These are phyloP conservation scores for Haplosporangium sp. DNA, from an alignment of 371 early-diverging fungal genomes.

Conservation along the genomic window DNA sequence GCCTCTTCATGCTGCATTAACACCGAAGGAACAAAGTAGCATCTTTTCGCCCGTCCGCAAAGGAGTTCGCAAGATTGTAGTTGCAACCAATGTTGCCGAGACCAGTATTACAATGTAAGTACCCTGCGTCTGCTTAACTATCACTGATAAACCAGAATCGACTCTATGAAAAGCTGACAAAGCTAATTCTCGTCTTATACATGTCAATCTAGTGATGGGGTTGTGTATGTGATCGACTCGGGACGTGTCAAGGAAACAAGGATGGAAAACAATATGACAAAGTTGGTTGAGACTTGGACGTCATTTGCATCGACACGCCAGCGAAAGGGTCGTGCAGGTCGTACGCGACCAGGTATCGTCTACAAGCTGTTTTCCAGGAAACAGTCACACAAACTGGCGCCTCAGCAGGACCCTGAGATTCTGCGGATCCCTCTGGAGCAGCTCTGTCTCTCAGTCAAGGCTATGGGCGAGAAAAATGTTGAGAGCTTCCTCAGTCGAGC, in stretches of 20 bases:
- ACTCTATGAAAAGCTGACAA: background rate
- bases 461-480: constrained; percentile 73
- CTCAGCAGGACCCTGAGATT: constrained; percentile 81
- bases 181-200: background rate
- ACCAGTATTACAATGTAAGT: constrained; percentile 93
- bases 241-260: constrained; percentile 88
- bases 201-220: constrained; percentile 75
- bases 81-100: constrained; percentile 97
- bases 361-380: constrained; percentile 74
- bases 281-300: constrained; percentile 73
- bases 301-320: constrained; percentile 88
- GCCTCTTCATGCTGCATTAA: constrained; percentile 82
- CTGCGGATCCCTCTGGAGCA: constrained; percentile 84
- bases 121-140: background rate
- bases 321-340: constrained; percentile 94
- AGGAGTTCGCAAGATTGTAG: constrained; percentile 86
- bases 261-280: constrained; percentile 69
- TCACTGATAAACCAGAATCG: background rate
- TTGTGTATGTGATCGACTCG: constrained; percentile 93
- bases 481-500: constrained; percentile 70
- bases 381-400: constrained; percentile 65
- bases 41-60: constrained; percentile 69
- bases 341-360: constrained; percentile 86
- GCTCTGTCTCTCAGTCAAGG: constrained; percentile 83
- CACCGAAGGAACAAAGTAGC: constrained; percentile 75